Evolutionary conservation across 2,329 filamentous ascomycete species (phyloP), one percentile per base, ranked within the genome.

Genomic region (Xylariaceae sp.): DNA sequence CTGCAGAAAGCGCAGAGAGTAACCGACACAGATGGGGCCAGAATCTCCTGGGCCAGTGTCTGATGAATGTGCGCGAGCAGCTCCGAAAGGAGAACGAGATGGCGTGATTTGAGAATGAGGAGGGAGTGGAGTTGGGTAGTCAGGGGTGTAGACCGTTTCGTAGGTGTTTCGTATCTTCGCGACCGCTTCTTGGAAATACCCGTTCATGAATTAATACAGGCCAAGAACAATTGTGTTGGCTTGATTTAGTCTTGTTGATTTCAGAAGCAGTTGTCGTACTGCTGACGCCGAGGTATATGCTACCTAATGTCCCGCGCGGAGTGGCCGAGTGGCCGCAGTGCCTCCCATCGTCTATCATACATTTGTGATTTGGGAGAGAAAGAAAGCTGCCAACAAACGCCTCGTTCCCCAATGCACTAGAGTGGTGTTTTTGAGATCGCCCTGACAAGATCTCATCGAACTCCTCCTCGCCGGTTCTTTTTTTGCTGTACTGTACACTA

Each of bases 31-130:
- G 71, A 2, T 89, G 86, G 87, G 87, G 87, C 0, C 59, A 80
- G 73, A 89, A 89, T 72, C 68, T 88, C 59, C 70, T 89, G 51
- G 87, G 86, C 0, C 82, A 82, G 73, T 84, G 80, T 23, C 70
- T 89, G 69, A 83, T 82, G 82, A 77, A 75, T 56, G 83, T 84
- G 30, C 79, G 86, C 62, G 75, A 71, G 64, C 74, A 75, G 64
- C 71, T 89, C 63, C 77, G 76, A 61, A 70, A 74, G 63, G 76
- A 72, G 23, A 59, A 60, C 37, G 59, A 56, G 48, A 53, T 15
- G 9, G 52, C 23, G 50, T 35, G 17, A 51, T 10, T 34, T 9
- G 30, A 61, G n/a, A 55, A 34, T 3, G 51, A 18, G 23, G 23
- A 30, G 23, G 4, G 23, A 30, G 23, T 30, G 23, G 23, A 30